A percentile compares a stretch with the other conserved stretches of the same genome.
Evolutionary conservation across 148 eudicot species (phyloP).

Genomic region (Vaccinium darrowii): DNA sequence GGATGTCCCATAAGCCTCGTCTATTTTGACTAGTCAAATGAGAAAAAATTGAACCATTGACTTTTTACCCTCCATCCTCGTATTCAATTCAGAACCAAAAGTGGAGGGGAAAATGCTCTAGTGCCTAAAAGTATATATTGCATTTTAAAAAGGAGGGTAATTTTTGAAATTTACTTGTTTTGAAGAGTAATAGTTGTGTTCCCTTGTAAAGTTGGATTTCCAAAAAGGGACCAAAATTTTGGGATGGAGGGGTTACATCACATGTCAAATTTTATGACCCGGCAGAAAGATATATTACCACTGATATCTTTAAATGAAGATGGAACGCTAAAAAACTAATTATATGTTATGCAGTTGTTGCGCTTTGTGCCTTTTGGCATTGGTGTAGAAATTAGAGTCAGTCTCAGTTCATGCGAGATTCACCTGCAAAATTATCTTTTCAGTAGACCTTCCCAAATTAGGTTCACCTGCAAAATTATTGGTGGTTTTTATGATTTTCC

Average conservation of each 20-base stretch:
- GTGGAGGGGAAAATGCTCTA: too few species aligned
- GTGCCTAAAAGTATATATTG: too few species aligned
- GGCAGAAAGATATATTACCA: background rate
- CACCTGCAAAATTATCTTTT: background rate
- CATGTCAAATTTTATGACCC: background rate
- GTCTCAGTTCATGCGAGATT: conserved; percentile 3
- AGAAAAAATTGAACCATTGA: too few species aligned
- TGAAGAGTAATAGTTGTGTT: too few species aligned
- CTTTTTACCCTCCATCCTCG: too few species aligned
- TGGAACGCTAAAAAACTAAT: background rate
- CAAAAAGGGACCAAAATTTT: too few species aligned
- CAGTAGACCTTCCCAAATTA: background rate
- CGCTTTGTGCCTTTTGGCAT: background rate
- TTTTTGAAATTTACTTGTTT: too few species aligned
- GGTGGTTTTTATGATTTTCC: background rate
- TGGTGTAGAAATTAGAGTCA: background rate
- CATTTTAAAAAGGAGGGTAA: too few species aligned
- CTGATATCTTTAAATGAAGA: background rate
- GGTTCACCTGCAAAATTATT: background rate
- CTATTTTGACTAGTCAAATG: too few species aligned
- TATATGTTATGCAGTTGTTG: background rate
- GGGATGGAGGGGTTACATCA: background rate
- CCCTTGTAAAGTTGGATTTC: too few species aligned
- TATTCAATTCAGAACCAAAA: too few species aligned
- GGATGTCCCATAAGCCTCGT: too few species aligned